Conservation (phyloP, 305 asterid species). For the Petunia hybrid region DNA sequence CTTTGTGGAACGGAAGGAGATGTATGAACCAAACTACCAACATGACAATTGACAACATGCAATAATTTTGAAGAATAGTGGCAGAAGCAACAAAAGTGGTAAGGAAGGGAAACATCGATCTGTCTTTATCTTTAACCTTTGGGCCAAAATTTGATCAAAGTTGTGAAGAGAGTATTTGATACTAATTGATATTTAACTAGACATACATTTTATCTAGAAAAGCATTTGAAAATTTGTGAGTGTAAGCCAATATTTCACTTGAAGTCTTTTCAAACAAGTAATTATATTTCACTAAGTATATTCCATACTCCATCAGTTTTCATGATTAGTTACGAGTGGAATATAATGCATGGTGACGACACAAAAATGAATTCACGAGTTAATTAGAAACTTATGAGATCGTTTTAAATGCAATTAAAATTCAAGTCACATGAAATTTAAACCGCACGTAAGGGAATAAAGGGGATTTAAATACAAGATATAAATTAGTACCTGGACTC, state of each 20-base stretch:
- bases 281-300: no score
- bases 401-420: not conserved
- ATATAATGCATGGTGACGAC: not conserved
- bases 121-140: not conserved
- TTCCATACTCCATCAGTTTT: not conserved
- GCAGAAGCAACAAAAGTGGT: not conserved
- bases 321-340: not conserved
- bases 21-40: not conserved
- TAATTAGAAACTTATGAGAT: not conserved
- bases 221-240: no score
- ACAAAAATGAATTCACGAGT: not conserved
- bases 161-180: no score
- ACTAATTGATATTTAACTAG: no score
- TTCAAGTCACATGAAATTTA: not conserved
- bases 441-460: not conserved
- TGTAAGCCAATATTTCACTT: no score
- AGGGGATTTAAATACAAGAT: not conserved
- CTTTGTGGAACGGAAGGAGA: no score
- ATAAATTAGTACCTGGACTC: constrained; percentile 52
- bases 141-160: no score
- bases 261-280: no score
- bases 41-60: not conserved
- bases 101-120: not conserved
- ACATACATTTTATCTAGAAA: no score
- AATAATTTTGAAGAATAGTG: not conserved